A percentile compares a stretch with the other conserved stretches of the same genome.
These are phyloP conservation scores for Solanum virginianum DNA, from an alignment of 257 asterid genomes.

Conservation along the genomic window DNA sequence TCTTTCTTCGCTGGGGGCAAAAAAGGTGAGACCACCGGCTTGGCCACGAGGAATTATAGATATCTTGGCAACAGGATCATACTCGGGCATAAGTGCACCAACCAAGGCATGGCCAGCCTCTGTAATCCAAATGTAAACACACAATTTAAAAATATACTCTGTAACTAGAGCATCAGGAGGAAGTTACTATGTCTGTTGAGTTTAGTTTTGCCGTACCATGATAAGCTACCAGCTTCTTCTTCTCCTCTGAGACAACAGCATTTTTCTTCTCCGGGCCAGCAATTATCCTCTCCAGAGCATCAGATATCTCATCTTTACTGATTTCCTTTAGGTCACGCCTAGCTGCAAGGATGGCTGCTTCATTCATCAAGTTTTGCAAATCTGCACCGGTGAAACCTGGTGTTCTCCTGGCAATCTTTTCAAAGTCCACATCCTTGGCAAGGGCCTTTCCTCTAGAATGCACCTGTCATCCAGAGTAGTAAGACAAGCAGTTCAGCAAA, in stretches of 20 bases:
- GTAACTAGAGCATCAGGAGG: background rate
- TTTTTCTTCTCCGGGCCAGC: slow-evolving; percentile 99
- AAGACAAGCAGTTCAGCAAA: background rate
- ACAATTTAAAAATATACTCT: background rate
- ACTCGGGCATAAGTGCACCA: slow-evolving; percentile 98
- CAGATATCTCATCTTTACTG: slow-evolving; percentile 96
- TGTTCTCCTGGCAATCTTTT: slow-evolving; percentile 86
- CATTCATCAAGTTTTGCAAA: slow-evolving; percentile 96
- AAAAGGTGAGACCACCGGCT: slow-evolving; percentile 97
- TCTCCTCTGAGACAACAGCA: slow-evolving; percentile 95
- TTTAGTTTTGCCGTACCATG: slow-evolving; percentile 33
- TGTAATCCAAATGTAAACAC: slow-evolving; percentile 3
- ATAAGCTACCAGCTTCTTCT: slow-evolving; percentile 88
- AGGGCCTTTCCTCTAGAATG: slow-evolving; percentile 77
- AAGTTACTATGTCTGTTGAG: background rate
- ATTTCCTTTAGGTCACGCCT: slow-evolving; percentile 94
- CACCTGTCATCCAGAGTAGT: background rate
- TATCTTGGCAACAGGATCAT: slow-evolving; percentile 97
- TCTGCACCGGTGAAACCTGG: slow-evolving; percentile 99
- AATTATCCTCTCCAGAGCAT: slow-evolving; percentile 93
- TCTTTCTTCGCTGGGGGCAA: slow-evolving; percentile 99
- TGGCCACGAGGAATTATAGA: slow-evolving; percentile 99
- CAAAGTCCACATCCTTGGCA: slow-evolving; percentile 95
- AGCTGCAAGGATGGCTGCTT: slow-evolving; percentile 98
- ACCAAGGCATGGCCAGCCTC: slow-evolving; percentile 99